Evolutionary conservation across 805 yeast species (phyloP), one percentile per base, ranked within the genome.

Genomic region (Saturnispora quitensis): DNA sequence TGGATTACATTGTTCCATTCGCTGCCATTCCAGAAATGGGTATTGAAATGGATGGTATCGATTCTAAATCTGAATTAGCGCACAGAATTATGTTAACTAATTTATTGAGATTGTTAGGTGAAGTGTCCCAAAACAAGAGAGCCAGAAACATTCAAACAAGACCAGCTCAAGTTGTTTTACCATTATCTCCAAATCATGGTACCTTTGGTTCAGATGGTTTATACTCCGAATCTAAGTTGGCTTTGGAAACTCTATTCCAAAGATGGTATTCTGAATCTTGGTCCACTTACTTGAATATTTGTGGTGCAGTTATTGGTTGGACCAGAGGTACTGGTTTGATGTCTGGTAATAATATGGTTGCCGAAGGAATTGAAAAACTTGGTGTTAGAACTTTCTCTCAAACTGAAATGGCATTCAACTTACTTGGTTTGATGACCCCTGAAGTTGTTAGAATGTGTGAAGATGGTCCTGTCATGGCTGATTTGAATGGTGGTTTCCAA

Each of bases 21-120:
- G 99, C 98, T 60, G 99, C 99, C 55, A 91, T 93, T 63, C 98
- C 99, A 60, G 99, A 93, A 76, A 89, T 89, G 68, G 99, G 99
- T 67, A 87, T 89, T 64, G 97, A 95, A 71, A 73, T 93, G 66
- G 96, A 89, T 65, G 79, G 79, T 67, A 86, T 93, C 63, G 97
- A 88, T 64, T 91, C 98, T 51, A 88, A 83, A 71, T 89, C 97
- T 53, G 99, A 93, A 75, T 81, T 93, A 62, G 99, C 99, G 54
- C 99, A 93, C 73, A 85, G 99, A 73, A 86, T 93, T 64, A 93
- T 93, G 99, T 79, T 93, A 70, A 93, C 98, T 64, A 93, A 93
- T 76, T 74, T 93, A 62, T 77, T 90, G 69, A 84, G 99, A 72
- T 77, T 93, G 62, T 77, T 93, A 67, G 99, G 99, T 72, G 80